Base-by-base conservation (phyloP, 257 asterid genomes). In the Solanum etuberosum region DNA sequence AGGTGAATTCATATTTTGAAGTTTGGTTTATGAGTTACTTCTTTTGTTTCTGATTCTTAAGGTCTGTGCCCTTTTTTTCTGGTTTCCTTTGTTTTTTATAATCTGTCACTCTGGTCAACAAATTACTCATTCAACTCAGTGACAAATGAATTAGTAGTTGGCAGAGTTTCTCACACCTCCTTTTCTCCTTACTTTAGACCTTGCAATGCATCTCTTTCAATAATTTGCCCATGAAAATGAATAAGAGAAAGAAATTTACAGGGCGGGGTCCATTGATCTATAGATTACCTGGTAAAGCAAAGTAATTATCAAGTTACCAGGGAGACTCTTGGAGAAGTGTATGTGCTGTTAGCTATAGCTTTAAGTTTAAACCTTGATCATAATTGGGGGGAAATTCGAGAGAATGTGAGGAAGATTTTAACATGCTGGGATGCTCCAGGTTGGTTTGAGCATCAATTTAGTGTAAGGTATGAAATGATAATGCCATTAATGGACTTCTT, bases 1-100 rank as follows among this genome's bases (percentile, higher is more conserved):
- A 96, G 98, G 99, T 96, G 89, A 90, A 43, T 78, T 78, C 40
- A 43, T 76, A 76, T 25, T 23, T 76, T 76, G 83, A 76, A 76
- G n/a, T 77, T 77, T 14, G 12, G 63, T 5, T 27, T 78, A 27
- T 78, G 61, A 78, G 84, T 78, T 77, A 15, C 23, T 42, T 43
- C 65, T 43, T 78, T 78, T 78, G 37, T 78, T 78, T 78, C 84
- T 43, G 84, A 78, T 78, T 78, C 83, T 76, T n/a, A n/a, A n/a
- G 35, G 59, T n/a, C 35, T 10, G 14, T 76, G 59, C 43, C 14
- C 13, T 1, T 12, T 40, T 40, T 76, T 76, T 40, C 83, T 76
- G 23, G 59, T 38, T 76, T 12, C 84, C 18, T 35, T 43, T 27
- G 9, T 78, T 46, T 35, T 73, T 78, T 27, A 40, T 4, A 27